Percentiles rank a stretch among this genome's conserved stretches.
Evolutionary conservation across 2,329 filamentous ascomycete genomes (phyloP).

Genomic region (Onygenales sp.): DNA sequence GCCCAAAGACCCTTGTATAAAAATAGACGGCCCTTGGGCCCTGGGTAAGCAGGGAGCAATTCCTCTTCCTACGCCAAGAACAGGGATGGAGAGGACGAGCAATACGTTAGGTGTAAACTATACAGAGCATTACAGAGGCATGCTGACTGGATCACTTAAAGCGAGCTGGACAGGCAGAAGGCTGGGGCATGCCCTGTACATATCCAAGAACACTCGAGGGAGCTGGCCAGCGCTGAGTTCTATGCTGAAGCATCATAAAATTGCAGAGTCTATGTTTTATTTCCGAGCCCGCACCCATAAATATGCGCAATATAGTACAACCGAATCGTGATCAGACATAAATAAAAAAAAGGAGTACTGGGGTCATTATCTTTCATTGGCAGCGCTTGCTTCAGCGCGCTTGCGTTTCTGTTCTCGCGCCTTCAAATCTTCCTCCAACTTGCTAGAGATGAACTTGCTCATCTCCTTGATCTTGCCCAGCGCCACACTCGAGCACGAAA

Average conservation of each 20-base stretch:
- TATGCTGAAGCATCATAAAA: not conserved
- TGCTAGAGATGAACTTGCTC: constrained; percentile 61
- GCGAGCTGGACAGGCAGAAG: too few species aligned
- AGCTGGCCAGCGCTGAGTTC: not conserved
- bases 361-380: constrained; percentile 63
- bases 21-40: too few species aligned
- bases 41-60: too few species aligned
- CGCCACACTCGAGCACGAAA: constrained; percentile 67
- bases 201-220: too few species aligned
- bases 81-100: too few species aligned
- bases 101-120: too few species aligned
- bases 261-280: not conserved
- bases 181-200: too few species aligned
- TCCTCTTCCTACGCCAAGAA: too few species aligned
- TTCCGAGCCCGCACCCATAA: not conserved
- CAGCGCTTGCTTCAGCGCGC: constrained; percentile 69
- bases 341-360: not conserved
- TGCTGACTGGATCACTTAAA: too few species aligned
- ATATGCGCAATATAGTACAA: not conserved
- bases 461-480: constrained; percentile 73
- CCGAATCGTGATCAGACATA: not conserved
- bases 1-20: too few species aligned
- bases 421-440: constrained; percentile 68
- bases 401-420: constrained; percentile 48
- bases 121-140: too few species aligned